Evolutionary conservation across 2,329 filamentous ascomycete species (phyloP).

Genomic region (Sarocladium oryzae): DNA sequence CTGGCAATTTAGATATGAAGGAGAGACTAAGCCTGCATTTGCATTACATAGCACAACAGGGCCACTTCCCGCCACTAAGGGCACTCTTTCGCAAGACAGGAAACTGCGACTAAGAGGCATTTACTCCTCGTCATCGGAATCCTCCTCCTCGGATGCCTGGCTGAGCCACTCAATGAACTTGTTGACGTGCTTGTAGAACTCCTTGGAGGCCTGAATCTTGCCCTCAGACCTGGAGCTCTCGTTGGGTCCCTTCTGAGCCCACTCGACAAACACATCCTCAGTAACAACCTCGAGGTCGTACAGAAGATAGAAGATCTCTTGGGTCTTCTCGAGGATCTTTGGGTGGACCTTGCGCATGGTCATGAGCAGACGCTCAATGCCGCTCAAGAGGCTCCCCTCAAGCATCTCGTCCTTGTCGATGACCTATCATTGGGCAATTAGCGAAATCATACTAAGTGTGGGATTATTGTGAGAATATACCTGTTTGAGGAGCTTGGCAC

Average conservation of each 20-base stretch:
- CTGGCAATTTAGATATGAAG: too few species aligned
- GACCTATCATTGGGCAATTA: constrained; percentile 4
- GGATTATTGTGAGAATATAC: constrained; percentile 34
- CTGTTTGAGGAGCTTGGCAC: constrained; percentile 83
- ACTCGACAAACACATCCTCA: constrained; percentile 83
- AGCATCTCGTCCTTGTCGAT: constrained; percentile 55
- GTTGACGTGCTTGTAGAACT: constrained; percentile 90
- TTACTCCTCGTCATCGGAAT: constrained; percentile 55
- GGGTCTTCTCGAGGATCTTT: constrained; percentile 67
- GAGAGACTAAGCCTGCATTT: too few species aligned
- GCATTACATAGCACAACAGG: too few species aligned
- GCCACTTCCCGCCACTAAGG: too few species aligned
- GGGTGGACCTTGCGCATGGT: constrained; percentile 67
- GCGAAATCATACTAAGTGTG: neutral
- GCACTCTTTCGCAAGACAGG: too few species aligned
- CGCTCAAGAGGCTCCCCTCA: constrained; percentile 90
- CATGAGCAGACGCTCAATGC: constrained; percentile 85
- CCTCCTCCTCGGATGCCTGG: constrained; percentile 71
- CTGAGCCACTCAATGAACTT: constrained; percentile 89
- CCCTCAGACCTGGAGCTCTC: constrained; percentile 56
- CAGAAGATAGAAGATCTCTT: constrained; percentile 81
- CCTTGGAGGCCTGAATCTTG: constrained; percentile 66
- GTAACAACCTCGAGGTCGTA: constrained; percentile 86
- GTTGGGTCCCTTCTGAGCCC: constrained; percentile 82
- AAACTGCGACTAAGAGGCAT: too few species aligned